Conservation (phyloP, 2,329 filamentous ascomycete species). For the Dactylellina sp. region DNA sequence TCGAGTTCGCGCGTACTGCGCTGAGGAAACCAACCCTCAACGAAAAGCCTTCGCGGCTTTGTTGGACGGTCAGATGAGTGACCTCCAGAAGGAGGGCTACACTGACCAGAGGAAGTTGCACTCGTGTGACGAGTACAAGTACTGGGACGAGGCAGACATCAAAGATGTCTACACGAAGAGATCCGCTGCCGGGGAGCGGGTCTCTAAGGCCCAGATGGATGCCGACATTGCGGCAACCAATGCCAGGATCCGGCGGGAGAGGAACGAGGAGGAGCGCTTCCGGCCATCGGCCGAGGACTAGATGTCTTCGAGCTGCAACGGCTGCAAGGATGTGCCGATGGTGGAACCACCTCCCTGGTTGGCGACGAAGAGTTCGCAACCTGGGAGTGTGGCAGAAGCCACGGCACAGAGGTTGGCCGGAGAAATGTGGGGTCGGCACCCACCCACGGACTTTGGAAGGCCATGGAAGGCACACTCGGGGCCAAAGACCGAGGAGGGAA, state of each 20-base stretch:
- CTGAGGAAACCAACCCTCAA: conserved; percentile 20
- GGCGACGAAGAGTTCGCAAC: not conserved
- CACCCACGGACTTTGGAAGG: no score
- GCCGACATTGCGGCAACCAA: conserved; percentile 13
- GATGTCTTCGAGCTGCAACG: not conserved
- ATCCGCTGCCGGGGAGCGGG: conserved; percentile 1
- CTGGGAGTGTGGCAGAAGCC: no score
- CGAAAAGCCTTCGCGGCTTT: conserved; percentile 32
- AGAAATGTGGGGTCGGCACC: no score
- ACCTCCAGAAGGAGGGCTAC: conserved; percentile 13
- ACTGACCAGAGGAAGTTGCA: conserved; percentile 3
- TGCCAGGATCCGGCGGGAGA: conserved; percentile 20
- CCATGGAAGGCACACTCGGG: no score
- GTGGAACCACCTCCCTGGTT: not conserved
- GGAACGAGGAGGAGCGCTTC: conserved; percentile 18
- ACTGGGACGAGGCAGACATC: conserved; percentile 47
- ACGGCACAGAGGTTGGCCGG: no score
- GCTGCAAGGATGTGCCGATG: not conserved
- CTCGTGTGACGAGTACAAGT: conserved; percentile 48
- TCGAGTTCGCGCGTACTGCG: conserved; percentile 1
- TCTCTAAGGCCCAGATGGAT: conserved; percentile 2
- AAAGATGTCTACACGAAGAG: conserved; percentile 25
- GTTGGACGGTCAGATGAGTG: not conserved
- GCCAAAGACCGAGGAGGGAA: no score
- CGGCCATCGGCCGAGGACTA: conserved; percentile 6